Evolutionary conservation across 805 yeast species (phyloP).

Genomic region (Candida takata): DNA sequence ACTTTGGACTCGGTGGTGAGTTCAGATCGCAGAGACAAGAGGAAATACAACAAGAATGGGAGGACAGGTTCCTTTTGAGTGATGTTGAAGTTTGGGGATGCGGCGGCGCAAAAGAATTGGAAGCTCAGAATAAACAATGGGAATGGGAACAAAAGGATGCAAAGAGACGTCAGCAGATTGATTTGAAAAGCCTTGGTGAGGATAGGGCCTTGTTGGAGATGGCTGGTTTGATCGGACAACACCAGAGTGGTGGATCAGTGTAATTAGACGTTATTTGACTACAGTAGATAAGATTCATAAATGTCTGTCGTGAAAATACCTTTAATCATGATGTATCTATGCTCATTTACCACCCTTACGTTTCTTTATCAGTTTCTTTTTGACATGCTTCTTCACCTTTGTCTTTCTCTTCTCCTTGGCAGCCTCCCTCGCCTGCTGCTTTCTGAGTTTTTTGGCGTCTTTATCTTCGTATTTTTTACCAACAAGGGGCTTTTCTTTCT

Average conservation of each 20-base stretch:
- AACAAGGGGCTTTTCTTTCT: conserved; percentile 36
- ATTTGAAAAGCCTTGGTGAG: conserved; percentile 61
- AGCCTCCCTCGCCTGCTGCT: conserved; percentile 68
- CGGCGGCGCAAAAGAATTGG: conserved; percentile 72
- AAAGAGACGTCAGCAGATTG: conserved; percentile 64
- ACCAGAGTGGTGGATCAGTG: conserved; percentile 43
- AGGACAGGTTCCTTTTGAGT: conserved; percentile 61
- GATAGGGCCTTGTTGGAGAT: conserved; percentile 80
- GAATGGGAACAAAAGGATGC: conserved; percentile 92
- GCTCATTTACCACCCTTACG: conserved; percentile 27
- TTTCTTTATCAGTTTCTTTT: conserved; percentile 67
- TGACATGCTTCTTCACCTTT: conserved; percentile 76
- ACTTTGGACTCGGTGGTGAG: conserved; percentile 50
- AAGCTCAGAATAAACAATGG: conserved; percentile 72
- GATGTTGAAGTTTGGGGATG: conserved; percentile 91
- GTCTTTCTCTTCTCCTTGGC: conserved; percentile 73
- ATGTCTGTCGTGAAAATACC: background rate
- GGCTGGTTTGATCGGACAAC: conserved; percentile 58
- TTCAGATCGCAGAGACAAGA: conserved; percentile 30
- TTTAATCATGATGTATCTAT: background rate
- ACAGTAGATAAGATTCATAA: background rate
- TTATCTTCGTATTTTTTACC: conserved; percentile 80
- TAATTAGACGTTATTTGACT: conserved; percentile 10
- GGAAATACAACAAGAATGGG: conserved; percentile 36
- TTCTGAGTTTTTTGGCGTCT: conserved; percentile 68